Percentiles rank a stretch among this genome's conserved stretches.
These are phyloP conservation scores for Phytophthora sp. DNA, from an alignment of 352 stramenopile genomes.

Conservation along the genomic window DNA sequence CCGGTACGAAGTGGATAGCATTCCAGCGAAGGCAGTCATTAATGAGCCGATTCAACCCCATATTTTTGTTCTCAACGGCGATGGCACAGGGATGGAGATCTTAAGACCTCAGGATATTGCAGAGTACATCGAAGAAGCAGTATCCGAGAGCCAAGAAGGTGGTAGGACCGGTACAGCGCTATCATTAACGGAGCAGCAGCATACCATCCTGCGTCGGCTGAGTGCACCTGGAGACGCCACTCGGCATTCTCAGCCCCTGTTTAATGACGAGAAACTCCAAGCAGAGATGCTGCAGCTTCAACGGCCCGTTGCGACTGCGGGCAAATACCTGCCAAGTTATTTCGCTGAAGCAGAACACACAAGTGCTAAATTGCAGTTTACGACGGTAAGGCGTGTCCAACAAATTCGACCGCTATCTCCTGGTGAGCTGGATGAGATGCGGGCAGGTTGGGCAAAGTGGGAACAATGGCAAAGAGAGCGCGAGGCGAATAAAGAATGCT, in stretches of 20 bases:
- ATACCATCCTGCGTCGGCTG: conserved; percentile 35
- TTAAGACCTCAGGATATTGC: conserved; percentile 55
- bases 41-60: conserved; percentile 81
- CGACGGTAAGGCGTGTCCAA: conserved; percentile 49
- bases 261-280: conserved; percentile 49
- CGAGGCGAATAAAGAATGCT: conserved; percentile 70
- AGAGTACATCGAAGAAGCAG: conserved; percentile 24
- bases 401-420: conserved; percentile 50
- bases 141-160: conserved; percentile 9
- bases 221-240: conserved; percentile 4
- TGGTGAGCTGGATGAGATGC: conserved; percentile 42
- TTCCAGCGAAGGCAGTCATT: conserved; percentile 66
- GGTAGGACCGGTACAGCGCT: neutral
- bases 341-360: conserved; percentile 25
- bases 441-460: conserved; percentile 47
- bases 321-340: conserved; percentile 44
- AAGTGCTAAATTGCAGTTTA: conserved; percentile 36
- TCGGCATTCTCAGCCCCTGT: conserved; percentile 15
- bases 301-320: conserved; percentile 49
- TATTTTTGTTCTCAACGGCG: conserved; percentile 74
- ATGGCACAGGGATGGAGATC: conserved; percentile 71
- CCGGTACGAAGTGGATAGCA: conserved; percentile 56
- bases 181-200: neutral
- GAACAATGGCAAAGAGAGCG: conserved; percentile 53
- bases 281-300: conserved; percentile 43